Evolutionary conservation across 164 flowering plant species (phyloP), one percentile per base, ranked within the genome.

Genomic region (Kalanchoe fedtschenkoi): DNA sequence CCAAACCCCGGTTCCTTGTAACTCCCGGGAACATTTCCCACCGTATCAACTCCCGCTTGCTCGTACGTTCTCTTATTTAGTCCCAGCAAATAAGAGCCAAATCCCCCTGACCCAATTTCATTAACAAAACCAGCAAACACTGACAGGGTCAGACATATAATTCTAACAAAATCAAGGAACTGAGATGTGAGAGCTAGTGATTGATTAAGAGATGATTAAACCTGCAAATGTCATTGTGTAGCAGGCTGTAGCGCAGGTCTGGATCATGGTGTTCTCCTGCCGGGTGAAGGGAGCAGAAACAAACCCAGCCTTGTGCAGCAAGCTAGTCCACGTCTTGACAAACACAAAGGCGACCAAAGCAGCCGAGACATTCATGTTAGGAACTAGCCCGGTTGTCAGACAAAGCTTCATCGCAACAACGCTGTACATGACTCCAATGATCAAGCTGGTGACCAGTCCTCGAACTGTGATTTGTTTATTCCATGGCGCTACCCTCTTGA

Each of bases 161-260:
- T n/a, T n/a, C n/a, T n/a, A n/a, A n/a, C n/a, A n/a, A n/a, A n/a
- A n/a, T n/a, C n/a, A n/a, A n/a, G n/a, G n/a, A n/a, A n/a, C n/a
- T n/a, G n/a, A 41, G 44, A 43, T 43, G 6, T 43, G 19, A n/a
- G 51, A 43, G 51, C n/a, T n/a, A n/a, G n/a, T n/a, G n/a, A n/a
- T n/a, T n/a, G n/a, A n/a, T n/a, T n/a, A n/a, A n/a, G n/a, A n/a
- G n/a, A n/a, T n/a, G n/a, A n/a, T 4, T 24, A 43, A 43, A 76
- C 89, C 89, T 80, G 84, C 83, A 68, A 77, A 68, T 61, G 87
- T 73, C 55, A 84, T 78, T 74, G 81, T 75, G 43, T 82, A 84
- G 53, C 89, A 84, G 32, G 89, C 87, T 41, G 78, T 82, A 0
- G 87, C 80, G 69, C 89, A 84, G 11, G 88, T 83, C 75, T 83